Evolutionary conservation across 163 green algal species (phyloP), one percentile per base, ranked within the genome.

Genomic region (Prototheca wickerhamii): DNA sequence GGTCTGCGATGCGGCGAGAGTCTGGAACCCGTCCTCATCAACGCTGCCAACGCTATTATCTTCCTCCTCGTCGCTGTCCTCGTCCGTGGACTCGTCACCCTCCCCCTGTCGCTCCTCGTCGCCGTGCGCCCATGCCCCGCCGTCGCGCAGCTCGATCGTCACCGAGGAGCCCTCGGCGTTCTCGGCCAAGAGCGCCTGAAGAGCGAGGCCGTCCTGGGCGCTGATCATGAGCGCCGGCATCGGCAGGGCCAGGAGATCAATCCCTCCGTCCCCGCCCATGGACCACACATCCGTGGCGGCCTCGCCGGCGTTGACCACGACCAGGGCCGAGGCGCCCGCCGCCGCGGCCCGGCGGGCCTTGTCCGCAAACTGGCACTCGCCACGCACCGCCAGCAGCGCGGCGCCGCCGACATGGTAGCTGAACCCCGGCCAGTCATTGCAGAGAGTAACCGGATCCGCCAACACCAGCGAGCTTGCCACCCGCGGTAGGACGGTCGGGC

Each of bases 291-390:
- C 46, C 20, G 5, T 12, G 0, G n/a, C 46, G 46, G 6, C 46
- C 23, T 54, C 46, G 20, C 46, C 46, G 46, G 46, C 8, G 33
- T 52, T 58, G 44, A 59, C 32, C 4, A 58, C n/a, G 44, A 49
- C 26, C 44, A 66, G 8, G 32, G 23, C 23, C 8, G 29, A 8
- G 18, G 46, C 44, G 25, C 12, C 4, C 8, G 12, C 17, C 7
- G 42, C 31, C 31, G 12, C 18, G 4, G 32, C 61, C 17, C 10
- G 31, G 3, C 51, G 4, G 2, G 51, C 63, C 53, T 69, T 69
- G 33, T 62, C 35, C 23, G 37, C 50, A 34, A 69, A 69, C 28
- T 35, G 29, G 63, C 63, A 69, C n/a, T 32, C 26, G 26, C 63
- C 63, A 10, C 63, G 52, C 15, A 51, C 51, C 12, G 57, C 28